Base-by-base conservation (phyloP, 2,329 filamentous ascomycete species). In the Botrytis sinoallii region DNA sequence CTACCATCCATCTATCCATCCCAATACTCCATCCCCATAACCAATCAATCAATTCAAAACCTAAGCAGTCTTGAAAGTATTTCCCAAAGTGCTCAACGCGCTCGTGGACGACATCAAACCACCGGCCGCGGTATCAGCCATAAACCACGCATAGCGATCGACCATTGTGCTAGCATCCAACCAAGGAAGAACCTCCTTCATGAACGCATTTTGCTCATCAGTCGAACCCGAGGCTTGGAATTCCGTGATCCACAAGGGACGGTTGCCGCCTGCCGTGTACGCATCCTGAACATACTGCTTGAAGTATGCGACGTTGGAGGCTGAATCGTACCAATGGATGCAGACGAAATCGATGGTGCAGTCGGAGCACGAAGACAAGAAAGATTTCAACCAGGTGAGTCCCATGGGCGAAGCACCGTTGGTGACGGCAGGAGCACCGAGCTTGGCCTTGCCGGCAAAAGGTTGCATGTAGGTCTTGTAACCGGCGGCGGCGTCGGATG, bases 391-490 rank as follows among this genome's bases (percentile, higher is more conserved):
- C 82, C 83, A 87, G 66, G 80, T 77, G 42, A 85, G 81, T 74
- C 85, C 85, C 80, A 83, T 82, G 48, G 79, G 77, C 12, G 77
- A 76, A 18, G 78, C 81, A 64, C 83, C 84, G 77, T 86, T 86
- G 76, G 85, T 86, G 59, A 87, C 85, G 65, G 84, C 81, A 6
- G 86, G 86, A 10, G 84, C 82, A 73, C 84, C 84, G 63, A 87
- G 81, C 75, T 83, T 82, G 64, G 83, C 85, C 73, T 84, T 81
- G 69, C 82, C 82, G 42, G 82, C 81, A 76, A 83, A 85, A 1
- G 83, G 85, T 75, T 84, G 78, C 81, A 87, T 85, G 80, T 84
- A 83, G n/a, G 77, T 75, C 71, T 79, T 80, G 77, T 82, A 86
- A 9, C 80, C 82, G 8, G 77, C 71, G 2, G 83, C 85, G 16